phyloP scores from a whole-genome alignment of 345 rosid genomes.

The Acer yangbiense region DNA sequence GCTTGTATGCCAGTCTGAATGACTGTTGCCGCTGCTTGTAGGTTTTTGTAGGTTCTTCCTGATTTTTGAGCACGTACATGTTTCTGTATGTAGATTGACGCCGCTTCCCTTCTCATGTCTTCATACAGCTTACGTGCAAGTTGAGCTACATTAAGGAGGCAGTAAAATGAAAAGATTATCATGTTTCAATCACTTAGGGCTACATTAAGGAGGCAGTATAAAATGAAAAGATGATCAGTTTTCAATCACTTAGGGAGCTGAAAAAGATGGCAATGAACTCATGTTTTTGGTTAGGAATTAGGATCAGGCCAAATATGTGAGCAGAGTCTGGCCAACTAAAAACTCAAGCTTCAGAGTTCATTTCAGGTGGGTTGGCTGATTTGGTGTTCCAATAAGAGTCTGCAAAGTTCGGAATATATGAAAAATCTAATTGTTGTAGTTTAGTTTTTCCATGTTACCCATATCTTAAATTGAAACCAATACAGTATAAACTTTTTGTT shows the following conservation, averaged over 20 bases:
- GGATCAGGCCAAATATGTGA: not conserved
- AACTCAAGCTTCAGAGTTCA: not conserved
- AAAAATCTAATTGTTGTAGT: too few species aligned
- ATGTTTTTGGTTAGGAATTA: not conserved
- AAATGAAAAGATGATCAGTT: slow-evolving; percentile 1
- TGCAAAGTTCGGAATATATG: too few species aligned
- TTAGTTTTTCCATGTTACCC: not conserved
- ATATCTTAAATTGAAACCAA: not conserved
- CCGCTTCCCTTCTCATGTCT: slow-evolving; percentile 57
- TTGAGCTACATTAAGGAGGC: slow-evolving; percentile 41
- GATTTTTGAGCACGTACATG: slow-evolving; percentile 43
- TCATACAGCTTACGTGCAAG: slow-evolving; percentile 62
- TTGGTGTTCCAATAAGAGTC: not conserved
- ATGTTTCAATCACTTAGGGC: slow-evolving; percentile 21
- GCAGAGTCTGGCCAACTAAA: not conserved
- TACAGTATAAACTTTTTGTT: not conserved
- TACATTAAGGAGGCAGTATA: slow-evolving; percentile 21
- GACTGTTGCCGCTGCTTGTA: slow-evolving; percentile 44
- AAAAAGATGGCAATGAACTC: not conserved
- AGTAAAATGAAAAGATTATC: slow-evolving; percentile 3
- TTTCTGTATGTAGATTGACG: slow-evolving; percentile 50
- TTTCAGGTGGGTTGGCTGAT: not conserved
- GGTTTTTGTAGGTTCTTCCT: slow-evolving; percentile 42
- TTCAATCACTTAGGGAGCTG: not conserved
- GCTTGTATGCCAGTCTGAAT: slow-evolving; percentile 66